Evolutionary conservation across 2,329 filamentous ascomycete genomes (phyloP).

Genomic region (Macroventuria anomochaeta): DNA sequence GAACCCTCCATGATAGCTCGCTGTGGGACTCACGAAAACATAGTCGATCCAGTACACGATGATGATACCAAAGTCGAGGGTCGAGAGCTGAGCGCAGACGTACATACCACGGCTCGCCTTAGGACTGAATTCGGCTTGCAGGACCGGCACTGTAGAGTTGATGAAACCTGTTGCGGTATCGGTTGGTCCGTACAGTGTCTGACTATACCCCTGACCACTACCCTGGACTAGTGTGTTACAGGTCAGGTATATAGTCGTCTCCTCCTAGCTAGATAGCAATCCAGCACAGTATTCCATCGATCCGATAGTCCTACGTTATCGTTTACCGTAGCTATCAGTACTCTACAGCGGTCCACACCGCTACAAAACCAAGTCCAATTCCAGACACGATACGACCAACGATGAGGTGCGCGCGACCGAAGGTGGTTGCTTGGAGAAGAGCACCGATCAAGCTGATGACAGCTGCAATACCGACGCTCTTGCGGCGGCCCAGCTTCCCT

Average conservation of each 20-base stretch:
- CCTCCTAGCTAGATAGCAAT: too few relatives aligned
- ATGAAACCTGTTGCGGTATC: too few relatives aligned
- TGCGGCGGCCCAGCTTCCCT: slow-evolving; percentile 60
- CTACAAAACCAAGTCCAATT: slow-evolving; percentile 45
- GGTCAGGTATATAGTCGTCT: too few relatives aligned
- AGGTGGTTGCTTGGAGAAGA: slow-evolving; percentile 23
- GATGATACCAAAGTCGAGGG: slow-evolving; percentile 25
- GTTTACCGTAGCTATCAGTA: too few relatives aligned
- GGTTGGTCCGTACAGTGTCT: too few relatives aligned
- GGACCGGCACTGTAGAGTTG: slow-evolving; percentile 24
- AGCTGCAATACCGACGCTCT: slow-evolving; percentile 23
- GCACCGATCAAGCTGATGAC: slow-evolving; percentile 24
- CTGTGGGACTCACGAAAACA: slow-evolving; percentile 21
- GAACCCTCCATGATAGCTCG: slow-evolving; percentile 25
- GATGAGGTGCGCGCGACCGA: slow-evolving; percentile 21
- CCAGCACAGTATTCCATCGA: too few relatives aligned
- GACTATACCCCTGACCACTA: too few relatives aligned
- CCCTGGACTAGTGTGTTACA: too few relatives aligned
- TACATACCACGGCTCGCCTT: slow-evolving; percentile 27
- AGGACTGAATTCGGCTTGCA: slow-evolving; percentile 27
- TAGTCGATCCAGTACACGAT: slow-evolving; percentile 28
- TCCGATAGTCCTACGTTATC: too few relatives aligned
- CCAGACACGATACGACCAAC: slow-evolving; percentile 27
- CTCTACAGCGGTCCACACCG: too few relatives aligned
- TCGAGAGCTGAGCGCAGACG: slow-evolving; percentile 27